These are phyloP conservation scores for Plasmodium malariae DNA, from an alignment of 169 alveolate species.

Conservation along the genomic window DNA sequence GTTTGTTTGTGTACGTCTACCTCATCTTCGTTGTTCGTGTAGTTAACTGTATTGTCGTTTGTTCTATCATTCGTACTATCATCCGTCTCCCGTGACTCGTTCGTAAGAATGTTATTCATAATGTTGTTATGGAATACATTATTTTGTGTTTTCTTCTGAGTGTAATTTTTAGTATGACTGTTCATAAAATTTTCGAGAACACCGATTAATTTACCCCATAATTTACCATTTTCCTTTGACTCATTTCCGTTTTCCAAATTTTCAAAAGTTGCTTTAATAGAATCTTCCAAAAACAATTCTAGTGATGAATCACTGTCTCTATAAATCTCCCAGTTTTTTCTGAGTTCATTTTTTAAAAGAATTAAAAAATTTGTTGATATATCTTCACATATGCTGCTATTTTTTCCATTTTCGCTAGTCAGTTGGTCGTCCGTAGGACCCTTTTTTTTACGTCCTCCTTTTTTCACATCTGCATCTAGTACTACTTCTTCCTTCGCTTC, in stretches of 20 bases:
- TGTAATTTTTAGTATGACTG: too few species aligned
- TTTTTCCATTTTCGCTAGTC: too few species aligned
- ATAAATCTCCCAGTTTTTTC: constrained; percentile 1
- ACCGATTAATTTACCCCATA: not conserved
- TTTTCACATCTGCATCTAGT: too few species aligned
- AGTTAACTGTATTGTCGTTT: not conserved
- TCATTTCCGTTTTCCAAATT: not conserved
- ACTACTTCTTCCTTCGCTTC: too few species aligned
- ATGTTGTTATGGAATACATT: too few species aligned
- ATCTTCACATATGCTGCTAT: too few species aligned
- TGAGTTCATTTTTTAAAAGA: constrained; percentile 17
- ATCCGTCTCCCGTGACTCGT: not conserved
- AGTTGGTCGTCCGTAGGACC: not conserved
- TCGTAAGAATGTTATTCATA: too few species aligned
- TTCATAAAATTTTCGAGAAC: not conserved
- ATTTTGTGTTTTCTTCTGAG: too few species aligned
- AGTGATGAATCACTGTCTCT: not conserved
- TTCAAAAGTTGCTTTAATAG: constrained; percentile 3
- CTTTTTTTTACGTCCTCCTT: too few species aligned
- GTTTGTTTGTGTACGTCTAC: not conserved
- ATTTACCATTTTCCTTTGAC: not conserved
- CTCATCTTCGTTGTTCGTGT: not conserved
- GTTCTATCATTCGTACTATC: not conserved
- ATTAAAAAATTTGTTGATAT: constrained; percentile 14
- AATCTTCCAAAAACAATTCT: not conserved